phyloP scores from a whole-genome alignment of 2,329 filamentous ascomycete species.

The Colletotrichum musicola region DNA sequence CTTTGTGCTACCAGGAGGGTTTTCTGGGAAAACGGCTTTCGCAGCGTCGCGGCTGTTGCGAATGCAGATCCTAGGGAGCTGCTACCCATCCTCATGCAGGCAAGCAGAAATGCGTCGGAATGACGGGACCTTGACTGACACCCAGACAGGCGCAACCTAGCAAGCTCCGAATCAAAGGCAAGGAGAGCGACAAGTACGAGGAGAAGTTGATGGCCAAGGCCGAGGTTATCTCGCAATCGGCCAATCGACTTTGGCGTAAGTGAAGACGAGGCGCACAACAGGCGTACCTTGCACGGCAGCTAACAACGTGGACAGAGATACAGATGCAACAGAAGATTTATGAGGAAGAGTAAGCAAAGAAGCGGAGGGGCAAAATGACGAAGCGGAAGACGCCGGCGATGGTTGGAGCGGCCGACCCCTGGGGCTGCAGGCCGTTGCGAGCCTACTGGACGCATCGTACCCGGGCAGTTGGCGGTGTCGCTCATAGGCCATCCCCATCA shows the following conservation, averaged over 20 bases:
- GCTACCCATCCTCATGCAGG: constrained; percentile 79
- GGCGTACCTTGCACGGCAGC: constrained; percentile 22
- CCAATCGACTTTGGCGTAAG: constrained; percentile 77
- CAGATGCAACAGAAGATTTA: constrained; percentile 65
- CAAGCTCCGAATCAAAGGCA: constrained; percentile 68
- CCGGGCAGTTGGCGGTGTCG: constrained; percentile 36
- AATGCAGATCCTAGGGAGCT: constrained; percentile 77
- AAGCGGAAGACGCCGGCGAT: constrained; percentile 5
- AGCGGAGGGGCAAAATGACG: not conserved
- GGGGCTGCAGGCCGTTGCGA: constrained; percentile 26
- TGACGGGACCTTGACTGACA: constrained; percentile 14
- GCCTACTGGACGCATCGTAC: constrained; percentile 31
- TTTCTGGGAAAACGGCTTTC: constrained; percentile 83
- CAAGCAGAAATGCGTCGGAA: constrained; percentile 46
- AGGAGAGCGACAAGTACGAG: constrained; percentile 70
- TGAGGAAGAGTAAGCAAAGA: constrained; percentile 50
- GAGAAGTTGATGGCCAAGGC: constrained; percentile 77
- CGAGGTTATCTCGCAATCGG: constrained; percentile 75
- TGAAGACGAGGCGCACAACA: constrained; percentile 33
- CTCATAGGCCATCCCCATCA: constrained; percentile 37
- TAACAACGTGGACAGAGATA: constrained; percentile 53
- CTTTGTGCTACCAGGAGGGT: constrained; percentile 55
- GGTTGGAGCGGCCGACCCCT: constrained; percentile 27
- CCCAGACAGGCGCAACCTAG: constrained; percentile 73
- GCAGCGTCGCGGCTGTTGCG: constrained; percentile 74